Percentiles rank a stretch among this genome's conserved stretches.
phyloP scores from a whole-genome alignment of 164 flowering plant species.

The Vitis amurensis region DNA sequence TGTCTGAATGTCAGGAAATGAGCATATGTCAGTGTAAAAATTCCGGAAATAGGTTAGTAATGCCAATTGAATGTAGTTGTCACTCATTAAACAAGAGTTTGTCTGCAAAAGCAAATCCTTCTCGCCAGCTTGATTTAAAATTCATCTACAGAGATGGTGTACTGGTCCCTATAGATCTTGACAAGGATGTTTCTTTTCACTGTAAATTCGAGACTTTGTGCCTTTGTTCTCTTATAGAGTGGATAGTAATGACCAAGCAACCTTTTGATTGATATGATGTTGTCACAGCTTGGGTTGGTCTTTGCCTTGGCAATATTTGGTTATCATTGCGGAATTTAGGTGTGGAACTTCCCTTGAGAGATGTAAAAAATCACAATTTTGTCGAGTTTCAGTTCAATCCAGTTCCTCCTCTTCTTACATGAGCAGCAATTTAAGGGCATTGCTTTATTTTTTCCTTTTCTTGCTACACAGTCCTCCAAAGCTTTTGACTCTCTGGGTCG shows the following conservation, averaged over 20 bases:
- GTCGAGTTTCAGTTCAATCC: slow-evolving; percentile 7
- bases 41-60: slow-evolving; percentile 20
- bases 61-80: slow-evolving; percentile 49
- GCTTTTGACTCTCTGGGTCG: neutral
- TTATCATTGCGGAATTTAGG: slow-evolving; percentile 16
- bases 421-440: neutral
- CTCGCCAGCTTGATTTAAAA: slow-evolving; percentile 25
- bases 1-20: slow-evolving; percentile 20
- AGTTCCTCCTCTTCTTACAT: neutral
- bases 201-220: slow-evolving; percentile 74
- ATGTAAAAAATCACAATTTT: slow-evolving; percentile 13
- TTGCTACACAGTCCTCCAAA: neutral
- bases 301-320: slow-evolving; percentile 5
- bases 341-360: slow-evolving; percentile 6
- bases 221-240: slow-evolving; percentile 70
- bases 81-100: slow-evolving; percentile 32
- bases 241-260: slow-evolving; percentile 45
- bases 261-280: slow-evolving; percentile 17
- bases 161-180: slow-evolving; percentile 44
- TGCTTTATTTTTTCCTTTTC: neutral
- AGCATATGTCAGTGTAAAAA: slow-evolving; percentile 26
- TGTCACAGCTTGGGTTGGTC: slow-evolving; percentile 3
- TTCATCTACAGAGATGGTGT: slow-evolving; percentile 69
- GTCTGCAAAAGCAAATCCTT: slow-evolving; percentile 12
- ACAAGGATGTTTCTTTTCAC: slow-evolving; percentile 48